A percentile compares a stretch with the other conserved stretches of the same genome.
Conservation (phyloP, 805 yeast genomes). For the Lipomyces chichibuensis region DNA sequence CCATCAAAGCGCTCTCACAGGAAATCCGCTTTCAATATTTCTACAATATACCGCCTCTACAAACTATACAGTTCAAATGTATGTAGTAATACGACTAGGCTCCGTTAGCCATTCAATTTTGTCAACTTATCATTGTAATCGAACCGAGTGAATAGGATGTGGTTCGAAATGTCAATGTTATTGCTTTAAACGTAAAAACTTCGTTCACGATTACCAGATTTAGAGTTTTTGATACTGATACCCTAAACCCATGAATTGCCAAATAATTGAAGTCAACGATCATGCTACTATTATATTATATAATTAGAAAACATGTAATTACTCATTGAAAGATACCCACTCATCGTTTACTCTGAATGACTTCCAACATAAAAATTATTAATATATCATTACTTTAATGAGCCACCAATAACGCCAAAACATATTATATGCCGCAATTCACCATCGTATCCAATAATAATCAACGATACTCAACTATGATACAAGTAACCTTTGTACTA, state of each 20-base stretch:
- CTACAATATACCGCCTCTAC: too few species aligned
- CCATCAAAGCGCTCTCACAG: too few species aligned
- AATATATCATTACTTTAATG: neutral
- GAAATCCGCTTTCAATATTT: too few species aligned
- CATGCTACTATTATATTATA: neutral
- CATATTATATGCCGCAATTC: neutral
- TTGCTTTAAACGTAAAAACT: neutral
- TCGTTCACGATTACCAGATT: neutral
- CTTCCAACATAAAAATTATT: neutral
- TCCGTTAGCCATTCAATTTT: neutral
- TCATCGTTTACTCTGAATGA: neutral
- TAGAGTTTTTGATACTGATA: neutral
- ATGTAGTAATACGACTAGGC: neutral
- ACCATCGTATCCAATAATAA: neutral
- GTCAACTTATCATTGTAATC: neutral
- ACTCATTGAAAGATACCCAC: neutral
- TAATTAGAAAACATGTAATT: neutral
- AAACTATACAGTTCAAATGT: too few species aligned
- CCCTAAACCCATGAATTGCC: neutral
- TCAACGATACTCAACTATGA: neutral
- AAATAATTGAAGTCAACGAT: neutral
- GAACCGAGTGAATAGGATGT: neutral
- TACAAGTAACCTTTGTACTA: neutral
- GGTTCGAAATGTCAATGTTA: neutral
- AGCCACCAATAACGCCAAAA: conserved; percentile 1